Base-by-base conservation (phyloP, 257 asterid species). In the Scutellaria baicalensis region DNA sequence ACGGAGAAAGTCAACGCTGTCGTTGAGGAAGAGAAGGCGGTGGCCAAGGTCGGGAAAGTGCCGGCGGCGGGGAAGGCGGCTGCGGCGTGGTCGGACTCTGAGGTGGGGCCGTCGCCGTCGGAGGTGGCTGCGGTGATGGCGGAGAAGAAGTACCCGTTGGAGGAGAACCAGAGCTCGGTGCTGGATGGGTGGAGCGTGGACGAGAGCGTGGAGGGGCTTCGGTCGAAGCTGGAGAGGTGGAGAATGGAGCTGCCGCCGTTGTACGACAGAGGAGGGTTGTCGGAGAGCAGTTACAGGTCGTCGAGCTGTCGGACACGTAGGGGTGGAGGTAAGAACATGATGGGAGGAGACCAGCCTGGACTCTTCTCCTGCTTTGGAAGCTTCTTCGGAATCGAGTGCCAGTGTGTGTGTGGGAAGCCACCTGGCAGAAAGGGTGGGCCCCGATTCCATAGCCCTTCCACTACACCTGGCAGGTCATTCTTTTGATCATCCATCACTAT, bases 181-280 rank as follows among this genome's bases (percentile, higher is more conserved):
- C 43, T 92, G 77, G 96, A 88, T 35, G 98, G 98, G 10, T 92
- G 98, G 98, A 88, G 97, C 78, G 44, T 90, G 82, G 93, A 92
- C 27, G 97, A 92, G 43, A 90, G 98, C 43, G 88, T 82, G 0
- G 98, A 92, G 51, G 97, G 96, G 83, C 90, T 90, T 31, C 72
- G 81, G 20, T 92, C 98, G 6, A 92, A 88, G 78, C 93, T 92
- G 1, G 97, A 90, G 75, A 75, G 98, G 79, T 92, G 97, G 96
- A 70, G 96, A 18, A 92, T 79, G 69, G 96, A 90, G 74, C 65
- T 93, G 17, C 97, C 98, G 1, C 95, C 96, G 1, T 11, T 89
- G 23, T 86, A 90, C 54, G 95, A 90, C n/a, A 82, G 78, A 1
- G 85, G 78, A 0, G 73, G 78, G 1, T 79, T 59, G 58, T 82